Percentiles rank a stretch among this genome's conserved stretches.
These are phyloP conservation scores for Suillus placidus DNA, from an alignment of 768 basidiomycete genomes.

Conservation along the genomic window DNA sequence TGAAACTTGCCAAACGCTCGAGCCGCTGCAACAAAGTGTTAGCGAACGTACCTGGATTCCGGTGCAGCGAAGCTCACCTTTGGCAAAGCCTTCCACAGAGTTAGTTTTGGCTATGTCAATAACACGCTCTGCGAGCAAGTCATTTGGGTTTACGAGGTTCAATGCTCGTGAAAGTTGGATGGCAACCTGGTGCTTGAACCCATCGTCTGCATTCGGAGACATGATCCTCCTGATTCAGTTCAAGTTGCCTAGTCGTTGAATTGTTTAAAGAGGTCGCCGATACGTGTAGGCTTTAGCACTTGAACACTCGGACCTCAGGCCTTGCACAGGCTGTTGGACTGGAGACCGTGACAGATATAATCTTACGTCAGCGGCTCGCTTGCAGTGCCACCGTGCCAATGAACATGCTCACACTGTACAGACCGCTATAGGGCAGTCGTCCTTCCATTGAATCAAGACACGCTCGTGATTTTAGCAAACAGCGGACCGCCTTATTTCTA, in stretches of 20 bases:
- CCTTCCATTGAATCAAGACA: background rate
- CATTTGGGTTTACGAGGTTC: slow-evolving; percentile 82
- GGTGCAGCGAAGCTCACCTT: slow-evolving; percentile 47
- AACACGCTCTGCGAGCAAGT: slow-evolving; percentile 76
- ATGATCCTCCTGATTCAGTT: background rate
- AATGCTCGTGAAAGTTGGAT: slow-evolving; percentile 81
- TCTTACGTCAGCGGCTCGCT: background rate
- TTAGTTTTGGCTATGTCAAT: slow-evolving; percentile 80
- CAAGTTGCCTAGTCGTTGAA: background rate
- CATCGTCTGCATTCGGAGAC: slow-evolving; percentile 17
- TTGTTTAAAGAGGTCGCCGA: background rate
- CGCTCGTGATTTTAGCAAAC: background rate
- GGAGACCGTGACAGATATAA: background rate
- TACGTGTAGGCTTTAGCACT: background rate
- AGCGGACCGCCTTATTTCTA: background rate
- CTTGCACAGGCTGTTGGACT: background rate
- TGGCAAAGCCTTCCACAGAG: slow-evolving; percentile 61
- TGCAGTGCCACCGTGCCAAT: background rate
- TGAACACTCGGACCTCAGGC: background rate
- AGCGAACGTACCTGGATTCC: background rate
- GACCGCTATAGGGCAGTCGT: background rate
- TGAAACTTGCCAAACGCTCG: slow-evolving; percentile 86
- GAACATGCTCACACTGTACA: no score
- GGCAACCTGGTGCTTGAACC: slow-evolving; percentile 69
- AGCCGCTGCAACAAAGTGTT: slow-evolving; percentile 52